These are phyloP conservation scores for Sclerotiophoma versabilis DNA, from an alignment of 2,329 filamentous ascomycete species.

Conservation along the genomic window DNA sequence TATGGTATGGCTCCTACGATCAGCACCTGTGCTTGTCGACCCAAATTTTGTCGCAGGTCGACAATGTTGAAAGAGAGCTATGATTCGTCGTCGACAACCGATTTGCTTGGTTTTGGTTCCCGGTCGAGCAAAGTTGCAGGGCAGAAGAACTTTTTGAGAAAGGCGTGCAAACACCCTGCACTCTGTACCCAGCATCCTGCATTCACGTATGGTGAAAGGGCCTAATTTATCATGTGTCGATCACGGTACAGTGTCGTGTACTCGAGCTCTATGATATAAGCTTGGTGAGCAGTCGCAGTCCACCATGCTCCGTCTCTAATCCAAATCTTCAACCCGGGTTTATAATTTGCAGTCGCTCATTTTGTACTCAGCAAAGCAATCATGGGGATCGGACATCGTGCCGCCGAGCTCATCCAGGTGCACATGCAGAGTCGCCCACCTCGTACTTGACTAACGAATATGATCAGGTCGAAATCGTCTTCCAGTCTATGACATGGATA, in stretches of 20 bases:
- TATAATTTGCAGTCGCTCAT: neutral
- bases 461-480: neutral
- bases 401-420: constrained; percentile 3
- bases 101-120: neutral
- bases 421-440: neutral
- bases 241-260: neutral
- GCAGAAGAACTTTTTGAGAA: neutral
- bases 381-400: neutral
- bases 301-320: neutral
- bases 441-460: neutral
- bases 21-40: neutral
- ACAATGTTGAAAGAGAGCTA: neutral
- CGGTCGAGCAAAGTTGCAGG: neutral
- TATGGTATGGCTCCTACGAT: neutral
- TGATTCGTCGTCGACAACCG: neutral
- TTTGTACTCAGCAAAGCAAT: neutral
- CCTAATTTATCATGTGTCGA: neutral
- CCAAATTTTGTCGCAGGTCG: neutral
- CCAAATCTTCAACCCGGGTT: too few species aligned
- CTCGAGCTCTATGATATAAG: neutral
- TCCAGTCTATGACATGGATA: constrained; percentile 1
- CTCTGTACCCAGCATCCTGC: neutral
- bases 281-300: neutral
- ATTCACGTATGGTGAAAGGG: neutral
- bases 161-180: neutral